phyloP scores from a whole-genome alignment of 768 basidiomycete genomes.

The Auriscalpium microsporum region DNA sequence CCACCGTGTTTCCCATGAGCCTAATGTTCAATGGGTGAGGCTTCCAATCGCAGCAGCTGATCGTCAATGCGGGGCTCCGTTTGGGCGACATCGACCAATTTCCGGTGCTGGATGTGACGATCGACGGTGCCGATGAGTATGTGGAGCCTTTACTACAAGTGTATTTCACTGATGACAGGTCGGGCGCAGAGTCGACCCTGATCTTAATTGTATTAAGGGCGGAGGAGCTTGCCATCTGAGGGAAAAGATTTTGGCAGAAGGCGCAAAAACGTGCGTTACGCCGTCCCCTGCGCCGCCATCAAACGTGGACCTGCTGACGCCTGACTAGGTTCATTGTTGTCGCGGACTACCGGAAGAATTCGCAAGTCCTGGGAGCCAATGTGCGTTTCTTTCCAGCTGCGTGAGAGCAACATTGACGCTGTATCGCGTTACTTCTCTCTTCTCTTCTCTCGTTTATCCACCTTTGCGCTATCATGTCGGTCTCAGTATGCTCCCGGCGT shows the following conservation, averaged over 20 bases:
- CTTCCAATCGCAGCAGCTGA: constrained; percentile 95
- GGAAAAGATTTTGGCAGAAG: constrained; percentile 97
- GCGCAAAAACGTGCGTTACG: constrained; percentile 65
- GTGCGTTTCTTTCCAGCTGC: constrained; percentile 38
- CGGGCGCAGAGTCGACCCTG: constrained; percentile 64
- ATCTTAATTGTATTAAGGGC: constrained; percentile 92
- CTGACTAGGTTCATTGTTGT: constrained; percentile 70
- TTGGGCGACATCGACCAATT: constrained; percentile 90
- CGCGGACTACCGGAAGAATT: constrained; percentile 95
- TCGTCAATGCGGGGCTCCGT: constrained; percentile 65
- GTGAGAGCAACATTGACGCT: background rate
- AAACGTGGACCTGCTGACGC: background rate
- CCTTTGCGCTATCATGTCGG: constrained; percentile 4
- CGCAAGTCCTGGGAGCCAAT: constrained; percentile 67
- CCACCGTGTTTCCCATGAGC: constrained; percentile 12
- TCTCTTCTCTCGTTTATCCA: background rate
- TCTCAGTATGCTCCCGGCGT: constrained; percentile 77
- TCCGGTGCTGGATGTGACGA: constrained; percentile 86
- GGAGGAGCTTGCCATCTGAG: constrained; percentile 95
- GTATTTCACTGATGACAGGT: background rate
- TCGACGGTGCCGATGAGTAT: constrained; percentile 96
- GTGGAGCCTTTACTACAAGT: constrained; percentile 20
- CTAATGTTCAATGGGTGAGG: constrained; percentile 29
- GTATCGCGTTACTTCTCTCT: background rate
- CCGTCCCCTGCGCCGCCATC: background rate